Evolutionary conservation across 2,329 filamentous ascomycete species (phyloP).

Genomic region (Fusarium fujikuroi): DNA sequence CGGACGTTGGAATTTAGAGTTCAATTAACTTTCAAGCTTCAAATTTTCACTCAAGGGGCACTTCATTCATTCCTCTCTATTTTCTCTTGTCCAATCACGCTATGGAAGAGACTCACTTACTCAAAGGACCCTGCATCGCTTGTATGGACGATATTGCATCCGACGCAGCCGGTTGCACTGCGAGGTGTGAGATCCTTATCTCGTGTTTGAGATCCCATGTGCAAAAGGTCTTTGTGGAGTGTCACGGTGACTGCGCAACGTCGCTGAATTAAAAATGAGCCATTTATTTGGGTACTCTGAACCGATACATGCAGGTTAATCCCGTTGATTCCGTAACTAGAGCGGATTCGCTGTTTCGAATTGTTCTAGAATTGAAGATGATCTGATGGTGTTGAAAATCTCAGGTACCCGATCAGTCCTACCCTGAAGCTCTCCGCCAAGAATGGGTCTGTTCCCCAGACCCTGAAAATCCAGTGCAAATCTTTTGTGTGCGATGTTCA

Average conservation of each 20-base stretch:
- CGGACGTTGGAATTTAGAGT: background rate
- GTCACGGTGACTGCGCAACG: background rate
- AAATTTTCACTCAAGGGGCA: background rate
- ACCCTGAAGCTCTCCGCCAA: constrained; percentile 11
- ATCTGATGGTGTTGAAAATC: background rate
- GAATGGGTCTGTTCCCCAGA: background rate
- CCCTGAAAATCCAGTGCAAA: constrained; percentile 17
- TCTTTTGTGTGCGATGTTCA: background rate
- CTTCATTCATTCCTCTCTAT: background rate
- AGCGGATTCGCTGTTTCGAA: background rate
- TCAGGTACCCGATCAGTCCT: background rate
- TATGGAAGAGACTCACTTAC: background rate
- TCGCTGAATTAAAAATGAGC: background rate
- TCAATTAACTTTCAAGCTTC: constrained; percentile 1
- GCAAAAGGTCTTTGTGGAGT: background rate
- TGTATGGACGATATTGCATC: background rate
- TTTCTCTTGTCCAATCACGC: background rate
- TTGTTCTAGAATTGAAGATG: background rate
- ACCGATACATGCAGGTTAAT: background rate
- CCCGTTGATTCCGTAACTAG: background rate
- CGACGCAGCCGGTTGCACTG: background rate
- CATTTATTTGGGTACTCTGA: background rate
- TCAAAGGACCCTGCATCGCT: background rate
- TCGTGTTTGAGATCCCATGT: background rate
- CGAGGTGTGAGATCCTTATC: background rate